Evolutionary conservation across 75 land plant species (phyloP), one percentile per base, ranked within the genome.

Genomic region (Sequoia sempervirens): DNA sequence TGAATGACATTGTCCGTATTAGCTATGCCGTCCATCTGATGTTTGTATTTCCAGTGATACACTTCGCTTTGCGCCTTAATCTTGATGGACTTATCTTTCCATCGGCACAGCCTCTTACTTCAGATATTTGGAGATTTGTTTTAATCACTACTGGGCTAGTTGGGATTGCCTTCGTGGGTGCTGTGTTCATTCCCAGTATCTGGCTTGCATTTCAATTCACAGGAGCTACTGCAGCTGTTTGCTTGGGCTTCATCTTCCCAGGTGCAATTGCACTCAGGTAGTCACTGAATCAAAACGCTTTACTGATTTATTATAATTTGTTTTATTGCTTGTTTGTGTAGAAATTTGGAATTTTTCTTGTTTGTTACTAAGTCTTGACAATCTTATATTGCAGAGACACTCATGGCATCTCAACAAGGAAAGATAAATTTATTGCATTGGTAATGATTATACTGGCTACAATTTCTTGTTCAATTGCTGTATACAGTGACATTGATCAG

Each of bases 11-110:
- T 52, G 84, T 88, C 45, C 87, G 89, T 30, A 75, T 88, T 74
- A 85, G 89, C 58, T 90, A 90, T 81, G 91, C 89, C 17, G 46
- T 90, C 61, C 91, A 90, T 82, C 56, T 90, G 38, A 83, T 90
- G 87, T 41, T 90, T 68, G 91, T 90, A 23, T 90, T 88, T 83
- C 91, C 89, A 15, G 82, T 90, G 50, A 56, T 90, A 13, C 86
- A 90, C 47, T 90, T 90, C 43, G 50, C 91, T 23, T 85, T 90
- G n/a, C 89, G 91, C 20, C 83, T 90, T 47, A 90, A 88, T 83
- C 83, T 90, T 20, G 91, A 90, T 75, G 84, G 87, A 23, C 73
- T 90, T 36, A 83, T 88, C 38, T 90, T 88, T 75, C 87, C 91
- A 56, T 64, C 36, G 0, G 84, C 90, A 30, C 14, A 9, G 12